phyloP scores from a whole-genome alignment of 169 alveolate genomes.

The Plasmodium gallinaceum region DNA sequence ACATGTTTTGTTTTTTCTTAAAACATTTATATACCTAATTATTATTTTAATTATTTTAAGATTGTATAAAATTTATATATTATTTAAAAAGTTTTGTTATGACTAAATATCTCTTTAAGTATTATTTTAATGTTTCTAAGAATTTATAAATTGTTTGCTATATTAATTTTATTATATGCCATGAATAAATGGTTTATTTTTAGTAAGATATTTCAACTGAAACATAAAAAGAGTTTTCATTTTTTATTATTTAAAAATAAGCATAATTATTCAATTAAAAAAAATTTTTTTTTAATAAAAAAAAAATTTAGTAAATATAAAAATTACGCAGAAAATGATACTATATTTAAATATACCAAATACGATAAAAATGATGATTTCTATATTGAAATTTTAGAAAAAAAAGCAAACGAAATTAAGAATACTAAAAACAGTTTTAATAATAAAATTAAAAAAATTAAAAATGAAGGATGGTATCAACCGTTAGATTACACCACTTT shows the following conservation, averaged over 20 bases:
- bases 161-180: constrained; percentile 20
- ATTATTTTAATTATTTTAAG: too few species aligned
- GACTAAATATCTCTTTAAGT: background rate
- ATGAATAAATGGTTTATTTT: constrained; percentile 53
- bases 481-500: constrained; percentile 62
- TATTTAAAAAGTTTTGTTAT: too few species aligned
- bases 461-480: constrained; percentile 8
- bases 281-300: constrained; percentile 14
- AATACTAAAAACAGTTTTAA: constrained; percentile 60
- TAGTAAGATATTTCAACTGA: constrained; percentile 15
- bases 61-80: too few species aligned
- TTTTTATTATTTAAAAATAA: constrained; percentile 17
- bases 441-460: constrained; percentile 22
- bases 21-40: too few species aligned
- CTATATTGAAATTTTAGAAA: constrained; percentile 46
- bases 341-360: constrained; percentile 37
- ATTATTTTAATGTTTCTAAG: constrained; percentile 38
- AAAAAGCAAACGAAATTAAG: constrained; percentile 58
- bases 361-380: constrained; percentile 23
- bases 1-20: too few species aligned
- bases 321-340: constrained; percentile 3
- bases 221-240: constrained; percentile 16
- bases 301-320: constrained; percentile 15
- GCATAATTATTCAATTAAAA: background rate
- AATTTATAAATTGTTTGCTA: constrained; percentile 11